Percentiles rank a stretch among this genome's conserved stretches.
phyloP scores from a whole-genome alignment of 1,139 yeast genomes.

The Magnusiomyces ingens region DNA sequence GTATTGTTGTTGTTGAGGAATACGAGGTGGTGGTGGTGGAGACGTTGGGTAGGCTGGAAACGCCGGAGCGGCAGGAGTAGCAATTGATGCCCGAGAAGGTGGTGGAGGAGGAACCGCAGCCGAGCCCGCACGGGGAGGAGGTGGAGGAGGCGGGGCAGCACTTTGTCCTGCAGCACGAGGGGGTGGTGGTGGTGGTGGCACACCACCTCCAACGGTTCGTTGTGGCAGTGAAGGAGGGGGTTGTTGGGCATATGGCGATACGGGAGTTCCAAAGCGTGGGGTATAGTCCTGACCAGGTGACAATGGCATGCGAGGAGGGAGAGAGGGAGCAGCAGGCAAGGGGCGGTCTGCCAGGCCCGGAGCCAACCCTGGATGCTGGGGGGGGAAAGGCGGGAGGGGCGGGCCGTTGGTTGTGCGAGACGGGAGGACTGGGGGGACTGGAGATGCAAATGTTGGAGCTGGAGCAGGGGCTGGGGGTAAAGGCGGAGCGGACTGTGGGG shows the following conservation, averaged over 20 bases:
- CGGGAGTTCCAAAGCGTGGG: slow-evolving; percentile 15
- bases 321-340: slow-evolving; percentile 13
- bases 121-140: slow-evolving; percentile 22
- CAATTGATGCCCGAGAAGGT: slow-evolving; percentile 12
- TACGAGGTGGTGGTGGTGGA: slow-evolving; percentile 13
- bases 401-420: slow-evolving; percentile 8
- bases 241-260: slow-evolving; percentile 20
- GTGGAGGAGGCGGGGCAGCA: slow-evolving; percentile 24
- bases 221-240: slow-evolving; percentile 32
- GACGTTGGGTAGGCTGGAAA: slow-evolving; percentile 20
- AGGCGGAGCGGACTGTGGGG: slow-evolving; percentile 14
- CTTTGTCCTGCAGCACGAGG: slow-evolving; percentile 12
- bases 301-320: slow-evolving; percentile 14
- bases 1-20: no score
- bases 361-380: slow-evolving; percentile 7
- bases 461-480: slow-evolving; percentile 21
- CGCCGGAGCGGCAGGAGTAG: no score
- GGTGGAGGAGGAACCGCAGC: slow-evolving; percentile 20
- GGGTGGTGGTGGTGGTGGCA: slow-evolving; percentile 26
- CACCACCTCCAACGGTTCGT: slow-evolving; percentile 19
- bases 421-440: slow-evolving; percentile 7
- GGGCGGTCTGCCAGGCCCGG: slow-evolving; percentile 9
- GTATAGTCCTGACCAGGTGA: slow-evolving; percentile 7
- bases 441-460: slow-evolving; percentile 10
- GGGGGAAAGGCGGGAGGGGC: slow-evolving; percentile 9